phyloP scores from a whole-genome alignment of 306 rosid species.

The Dryas drummondii region DNA sequence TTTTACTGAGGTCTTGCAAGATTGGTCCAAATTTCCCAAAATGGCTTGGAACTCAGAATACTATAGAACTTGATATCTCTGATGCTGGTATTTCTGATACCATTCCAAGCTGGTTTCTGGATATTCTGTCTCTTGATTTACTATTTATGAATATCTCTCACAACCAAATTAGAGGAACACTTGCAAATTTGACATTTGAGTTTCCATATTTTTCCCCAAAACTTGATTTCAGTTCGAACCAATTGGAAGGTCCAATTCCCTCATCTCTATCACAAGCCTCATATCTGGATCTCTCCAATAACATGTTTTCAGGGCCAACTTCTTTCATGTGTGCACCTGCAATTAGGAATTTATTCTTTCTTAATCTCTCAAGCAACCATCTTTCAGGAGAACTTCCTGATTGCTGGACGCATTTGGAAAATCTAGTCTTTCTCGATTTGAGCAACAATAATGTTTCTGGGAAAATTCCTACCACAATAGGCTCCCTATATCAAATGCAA shows the following conservation, averaged over 20 bases:
- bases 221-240: conserved; percentile 35
- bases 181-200: background rate
- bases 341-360: too few relatives aligned
- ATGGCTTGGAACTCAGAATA: background rate
- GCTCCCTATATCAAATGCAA: too few relatives aligned
- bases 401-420: too few relatives aligned
- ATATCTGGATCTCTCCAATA: conserved; percentile 22
- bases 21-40: background rate
- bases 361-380: too few relatives aligned
- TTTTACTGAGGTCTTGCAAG: background rate
- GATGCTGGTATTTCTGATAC: background rate
- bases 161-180: background rate
- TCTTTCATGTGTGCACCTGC: background rate
- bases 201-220: background rate
- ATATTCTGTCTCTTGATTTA: background rate
- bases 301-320: background rate
- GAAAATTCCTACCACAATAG: too few relatives aligned
- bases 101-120: conserved; percentile 5
- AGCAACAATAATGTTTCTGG: too few relatives aligned
- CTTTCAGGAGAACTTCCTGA: too few relatives aligned
- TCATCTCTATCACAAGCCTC: background rate
- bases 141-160: background rate
- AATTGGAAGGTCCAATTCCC: conserved; percentile 29
- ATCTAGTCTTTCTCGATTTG: too few relatives aligned
- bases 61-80: background rate